Base-by-base conservation (phyloP, 2,329 filamentous ascomycete species). In the Diatrype stigma region DNA sequence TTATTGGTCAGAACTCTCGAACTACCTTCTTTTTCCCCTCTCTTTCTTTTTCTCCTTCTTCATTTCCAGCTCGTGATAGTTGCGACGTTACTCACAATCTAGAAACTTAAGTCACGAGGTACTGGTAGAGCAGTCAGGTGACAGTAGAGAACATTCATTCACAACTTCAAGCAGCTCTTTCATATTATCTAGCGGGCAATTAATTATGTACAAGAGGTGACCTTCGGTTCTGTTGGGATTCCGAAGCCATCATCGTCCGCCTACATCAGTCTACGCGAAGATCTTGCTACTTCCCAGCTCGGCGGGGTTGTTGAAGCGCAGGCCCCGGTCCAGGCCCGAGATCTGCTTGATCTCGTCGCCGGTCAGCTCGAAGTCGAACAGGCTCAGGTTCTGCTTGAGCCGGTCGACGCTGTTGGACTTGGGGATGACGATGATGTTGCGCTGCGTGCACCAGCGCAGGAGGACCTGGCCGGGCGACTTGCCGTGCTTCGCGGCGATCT, bases 361-460 rank as follows among this genome's bases (percentile, higher is more conserved):
- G 19, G 67, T 71, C 21, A 84, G 66, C 50, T 82, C 70, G 63
- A 80, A 84, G 46, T 71, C 71, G 57, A 68, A 74, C 46, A 79
- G 76, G 51, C 81, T 76, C 57, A 84, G 63, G 65, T 82, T 82
- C 67, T 79, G 71, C 60, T 70, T 69, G 37, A 81, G 67, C 42
- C 76, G 59, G n/a, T 68, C 64, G 51, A 74, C 73, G 60, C 76
- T 76, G 65, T 81, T 82, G 52, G 75, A 78, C 73, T 85, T 85
- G 38, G 81, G 81, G 50, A 85, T 85, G 48, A 85, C 80, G 17
- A 80, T 79, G 48, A 85, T 70, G 16, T 74, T 72, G 30, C 81
- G 71, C 69, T 86, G 82, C 1, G 84, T 86, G 19, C 81, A 78
- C 85, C 84, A 87, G 44, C 84, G 74, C 45, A 88, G 71, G 48